A percentile compares a stretch with the other conserved stretches of the same genome.
These are phyloP conservation scores for Aristolochia contorta DNA, from an alignment of 164 flowering plant genomes.

Conservation along the genomic window DNA sequence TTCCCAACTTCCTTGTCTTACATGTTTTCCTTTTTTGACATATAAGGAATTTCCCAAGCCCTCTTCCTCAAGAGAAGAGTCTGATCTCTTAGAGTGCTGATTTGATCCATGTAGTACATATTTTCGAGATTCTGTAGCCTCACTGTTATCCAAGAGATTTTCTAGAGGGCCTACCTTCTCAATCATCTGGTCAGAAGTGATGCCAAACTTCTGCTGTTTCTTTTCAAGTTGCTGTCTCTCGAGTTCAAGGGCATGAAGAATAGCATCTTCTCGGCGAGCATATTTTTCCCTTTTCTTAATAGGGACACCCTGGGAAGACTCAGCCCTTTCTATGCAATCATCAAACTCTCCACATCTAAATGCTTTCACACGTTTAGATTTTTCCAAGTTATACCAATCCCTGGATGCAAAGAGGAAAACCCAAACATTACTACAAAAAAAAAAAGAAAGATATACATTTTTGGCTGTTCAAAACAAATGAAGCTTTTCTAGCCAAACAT, in stretches of 20 bases:
- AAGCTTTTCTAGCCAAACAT: too few relatives aligned
- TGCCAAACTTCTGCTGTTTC: slow-evolving; percentile 40
- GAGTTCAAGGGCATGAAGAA: slow-evolving; percentile 96
- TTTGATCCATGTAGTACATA: slow-evolving; percentile 19
- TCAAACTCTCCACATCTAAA: slow-evolving; percentile 98
- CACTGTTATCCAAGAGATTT: slow-evolving; percentile 16
- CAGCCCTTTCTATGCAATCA: slow-evolving; percentile 90
- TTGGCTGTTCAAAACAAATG: too few relatives aligned
- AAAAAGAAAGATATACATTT: too few relatives aligned
- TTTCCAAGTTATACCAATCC: slow-evolving; percentile 98
- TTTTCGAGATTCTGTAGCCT: slow-evolving; percentile 17
- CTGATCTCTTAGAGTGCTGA: slow-evolving; percentile 19
- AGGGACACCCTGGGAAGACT: slow-evolving; percentile 63
- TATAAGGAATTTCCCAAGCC: slow-evolving; percentile 12
- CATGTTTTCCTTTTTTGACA: slow-evolving; percentile 22
- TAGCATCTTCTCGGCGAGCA: slow-evolving; percentile 99
- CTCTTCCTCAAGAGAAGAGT: slow-evolving; percentile 24
- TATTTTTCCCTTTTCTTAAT: slow-evolving; percentile 90
- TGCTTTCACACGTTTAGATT: slow-evolving; percentile 92
- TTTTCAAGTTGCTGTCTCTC: slow-evolving; percentile 56
- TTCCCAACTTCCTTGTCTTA: slow-evolving; percentile 25
- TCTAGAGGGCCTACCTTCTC: slow-evolving; percentile 21
- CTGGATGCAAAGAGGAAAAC: slow-evolving; percentile 19
- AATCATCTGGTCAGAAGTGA: slow-evolving; percentile 21
- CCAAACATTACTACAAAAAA: too few relatives aligned